Conservation (phyloP, 1,284 basidiomycete genomes). For the Cryptococcus sp. region DNA sequence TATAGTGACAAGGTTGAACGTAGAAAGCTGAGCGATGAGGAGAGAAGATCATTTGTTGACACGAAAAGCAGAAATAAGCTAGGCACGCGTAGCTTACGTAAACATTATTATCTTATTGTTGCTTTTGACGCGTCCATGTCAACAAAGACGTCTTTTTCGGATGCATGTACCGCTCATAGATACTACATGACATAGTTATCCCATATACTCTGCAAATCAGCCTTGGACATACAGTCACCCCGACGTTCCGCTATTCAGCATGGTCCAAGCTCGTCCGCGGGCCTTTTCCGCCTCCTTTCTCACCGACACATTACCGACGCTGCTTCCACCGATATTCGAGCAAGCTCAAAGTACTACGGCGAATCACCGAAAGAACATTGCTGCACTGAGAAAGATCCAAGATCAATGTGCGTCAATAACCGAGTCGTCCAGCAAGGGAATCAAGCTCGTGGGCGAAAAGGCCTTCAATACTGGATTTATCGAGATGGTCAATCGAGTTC, state of each 20-base stretch:
- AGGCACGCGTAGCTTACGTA: conserved; percentile 10
- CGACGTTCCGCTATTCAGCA: no score
- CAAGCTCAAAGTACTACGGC: conserved; percentile 80
- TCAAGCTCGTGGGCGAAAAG: conserved; percentile 74
- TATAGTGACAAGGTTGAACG: neutral
- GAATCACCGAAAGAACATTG: conserved; percentile 89
- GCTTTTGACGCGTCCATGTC: conserved; percentile 9
- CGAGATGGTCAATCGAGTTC: conserved; percentile 67
- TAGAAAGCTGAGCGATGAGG: neutral
- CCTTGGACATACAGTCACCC: no score
- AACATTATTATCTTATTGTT: neutral
- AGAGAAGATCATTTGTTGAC: conserved; percentile 12
- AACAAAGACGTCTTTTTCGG: conserved; percentile 10
- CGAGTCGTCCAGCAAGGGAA: conserved; percentile 58
- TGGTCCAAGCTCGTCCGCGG: conserved; percentile 7
- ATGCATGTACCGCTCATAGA: no score
- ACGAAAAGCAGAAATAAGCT: conserved; percentile 6
- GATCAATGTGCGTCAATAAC: conserved; percentile 63
- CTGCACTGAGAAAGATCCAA: conserved; percentile 82
- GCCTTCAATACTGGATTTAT: conserved; percentile 75
- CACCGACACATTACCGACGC: conserved; percentile 41
- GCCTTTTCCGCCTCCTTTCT: conserved; percentile 36
- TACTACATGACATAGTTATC: no score
- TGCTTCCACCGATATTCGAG: conserved; percentile 67
- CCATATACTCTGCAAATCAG: no score